These are phyloP conservation scores for Calonectria hawksworthii DNA, from an alignment of 2,329 filamentous ascomycete genomes.

Conservation along the genomic window DNA sequence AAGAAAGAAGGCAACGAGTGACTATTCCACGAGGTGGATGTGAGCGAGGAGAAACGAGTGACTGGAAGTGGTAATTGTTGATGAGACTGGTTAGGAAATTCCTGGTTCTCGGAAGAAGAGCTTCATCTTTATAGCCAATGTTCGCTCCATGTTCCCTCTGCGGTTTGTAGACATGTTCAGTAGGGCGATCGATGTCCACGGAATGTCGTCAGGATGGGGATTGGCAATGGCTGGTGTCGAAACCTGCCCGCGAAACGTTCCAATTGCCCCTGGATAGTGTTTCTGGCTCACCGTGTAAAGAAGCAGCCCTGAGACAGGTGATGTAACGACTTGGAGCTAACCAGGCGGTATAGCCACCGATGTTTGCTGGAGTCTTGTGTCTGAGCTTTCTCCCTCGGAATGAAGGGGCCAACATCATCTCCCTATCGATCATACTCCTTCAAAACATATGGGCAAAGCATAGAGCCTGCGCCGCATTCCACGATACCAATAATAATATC, in stretches of 20 bases:
- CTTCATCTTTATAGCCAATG: neutral
- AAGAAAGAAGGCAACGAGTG: slow-evolving; percentile 4
- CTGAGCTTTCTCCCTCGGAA: neutral
- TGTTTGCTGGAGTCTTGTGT: neutral
- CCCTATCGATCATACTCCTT: neutral
- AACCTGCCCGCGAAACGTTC: neutral
- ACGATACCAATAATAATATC: neutral
- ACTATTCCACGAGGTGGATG: slow-evolving; percentile 12
- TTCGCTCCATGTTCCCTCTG: neutral
- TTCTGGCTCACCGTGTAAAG: neutral
- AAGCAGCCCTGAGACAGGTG: neutral
- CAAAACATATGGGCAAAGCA: neutral
- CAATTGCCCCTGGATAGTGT: neutral
- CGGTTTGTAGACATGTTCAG: neutral
- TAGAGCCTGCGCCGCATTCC: neutral
- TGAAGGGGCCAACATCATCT: neutral
- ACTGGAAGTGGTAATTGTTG: neutral
- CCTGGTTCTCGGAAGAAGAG: neutral
- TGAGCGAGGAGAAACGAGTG: slow-evolving; percentile 9
- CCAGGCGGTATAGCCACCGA: neutral
- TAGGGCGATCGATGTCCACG: neutral
- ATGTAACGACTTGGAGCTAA: neutral
- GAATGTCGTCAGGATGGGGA: slow-evolving; percentile 12
- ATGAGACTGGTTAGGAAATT: neutral
- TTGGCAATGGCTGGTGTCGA: neutral